Base-by-base conservation (phyloP, 495 filamentous ascomycete genomes). In the Xylaria intraflava region DNA sequence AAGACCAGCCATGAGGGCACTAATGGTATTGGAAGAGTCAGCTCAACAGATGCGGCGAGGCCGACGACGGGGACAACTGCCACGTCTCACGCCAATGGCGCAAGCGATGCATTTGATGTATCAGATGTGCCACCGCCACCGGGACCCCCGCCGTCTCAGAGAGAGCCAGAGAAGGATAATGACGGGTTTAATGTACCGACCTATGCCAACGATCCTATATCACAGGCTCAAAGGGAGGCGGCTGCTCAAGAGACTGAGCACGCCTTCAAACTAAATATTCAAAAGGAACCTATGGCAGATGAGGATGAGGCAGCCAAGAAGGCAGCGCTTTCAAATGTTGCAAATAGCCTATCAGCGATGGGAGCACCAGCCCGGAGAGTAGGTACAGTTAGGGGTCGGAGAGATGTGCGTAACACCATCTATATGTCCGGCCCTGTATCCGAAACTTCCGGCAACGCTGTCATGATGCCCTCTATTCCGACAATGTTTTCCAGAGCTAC, bases 221-320 rank as follows among this genome's bases (percentile, higher is more conserved):
- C 86, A 14, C 83, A 85, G 61, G 90, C 89, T 11, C 78, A 95
- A 66, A 82, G 79, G 58, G 90, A 94, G 70, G 88, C 88, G 36
- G 76, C 82, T 20, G 76, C 71, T 46, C 81, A 69, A 55, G 76
- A 83, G 66, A 69, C 66, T 49, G 86, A 89, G 33, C 86, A 88
- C 44, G 77, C 86, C 51, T 87, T 95, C 71, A 97, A 93, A 66
- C 73, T 99, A 23, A 93, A 85, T 54, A 99, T 99, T 57, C 79
- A 89, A 56, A 90, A 89, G 57, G 87, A 94, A 53, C 92, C 95
- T 1, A 94, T 99, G 51, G 83, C 84, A 19, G 93, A 98, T 69
- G 93, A 97, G 65, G 88, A 92, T 58, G 83, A 77, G 49, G 89
- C 95, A 66, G 89, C 89, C 2, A 84, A 93, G 68, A 69, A 73